phyloP scores from a whole-genome alignment of 176 grass and related monocot genomes.

The Tuctoria greenei region DNA sequence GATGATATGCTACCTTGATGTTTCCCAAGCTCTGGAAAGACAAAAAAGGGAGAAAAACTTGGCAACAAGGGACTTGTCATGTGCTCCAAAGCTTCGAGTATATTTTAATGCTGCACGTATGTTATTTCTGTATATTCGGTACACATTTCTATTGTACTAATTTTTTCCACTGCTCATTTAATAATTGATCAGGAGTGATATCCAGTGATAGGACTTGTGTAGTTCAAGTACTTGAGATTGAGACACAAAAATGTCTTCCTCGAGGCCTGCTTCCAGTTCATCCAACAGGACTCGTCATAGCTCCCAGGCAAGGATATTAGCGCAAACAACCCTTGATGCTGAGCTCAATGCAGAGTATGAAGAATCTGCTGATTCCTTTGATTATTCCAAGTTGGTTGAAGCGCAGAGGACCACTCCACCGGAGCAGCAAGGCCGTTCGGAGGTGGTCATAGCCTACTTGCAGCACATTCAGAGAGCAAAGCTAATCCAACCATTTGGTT shows the following conservation, averaged over 20 bases:
- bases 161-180: constrained; percentile 12
- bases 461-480: constrained; percentile 82
- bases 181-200: constrained; percentile 38
- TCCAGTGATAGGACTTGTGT: neutral
- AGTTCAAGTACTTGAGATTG: neutral
- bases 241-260: constrained; percentile 65
- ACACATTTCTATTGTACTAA: constrained; percentile 26
- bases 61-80: neutral
- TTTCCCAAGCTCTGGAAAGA: neutral
- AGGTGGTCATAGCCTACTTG: constrained; percentile 81
- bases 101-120: neutral
- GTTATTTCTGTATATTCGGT: neutral
- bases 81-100: neutral
- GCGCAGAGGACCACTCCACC: constrained; percentile 19
- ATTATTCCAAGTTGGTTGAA: constrained; percentile 78
- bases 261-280: constrained; percentile 54
- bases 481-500: constrained; percentile 78
- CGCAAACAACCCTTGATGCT: constrained; percentile 84
- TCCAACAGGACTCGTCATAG: constrained; percentile 52
- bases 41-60: neutral
- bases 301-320: constrained; percentile 61
- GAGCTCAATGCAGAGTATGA: constrained; percentile 79
- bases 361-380: constrained; percentile 66
- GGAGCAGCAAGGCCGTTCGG: constrained; percentile 38
- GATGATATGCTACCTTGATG: neutral